These are phyloP conservation scores for Ophiocordyceps camponoti-leonardi DNA, from an alignment of 2,329 filamentous ascomycete genomes.

Conservation along the genomic window DNA sequence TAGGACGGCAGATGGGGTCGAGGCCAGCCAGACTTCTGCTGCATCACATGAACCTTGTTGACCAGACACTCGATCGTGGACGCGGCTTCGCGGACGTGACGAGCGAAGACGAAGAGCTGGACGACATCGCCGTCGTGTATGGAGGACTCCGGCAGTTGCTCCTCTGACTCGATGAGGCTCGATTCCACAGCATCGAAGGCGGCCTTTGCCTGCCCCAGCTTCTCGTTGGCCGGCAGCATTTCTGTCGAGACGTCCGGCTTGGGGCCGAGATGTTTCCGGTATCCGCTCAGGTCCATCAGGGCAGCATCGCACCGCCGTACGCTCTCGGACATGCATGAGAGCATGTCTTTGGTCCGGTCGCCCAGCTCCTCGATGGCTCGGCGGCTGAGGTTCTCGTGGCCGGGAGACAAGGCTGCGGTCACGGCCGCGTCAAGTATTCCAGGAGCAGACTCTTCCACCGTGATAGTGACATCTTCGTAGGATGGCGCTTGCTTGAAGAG, in stretches of 20 bases:
- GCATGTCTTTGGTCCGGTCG: conserved; percentile 26
- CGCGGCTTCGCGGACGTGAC: conserved; percentile 34
- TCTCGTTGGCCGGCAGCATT: conserved; percentile 18
- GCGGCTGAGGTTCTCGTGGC: conserved; percentile 5
- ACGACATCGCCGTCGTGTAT: conserved; percentile 31
- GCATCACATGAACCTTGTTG: conserved; percentile 29
- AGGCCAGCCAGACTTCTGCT: conserved; percentile 20
- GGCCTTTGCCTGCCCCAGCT: conserved; percentile 23
- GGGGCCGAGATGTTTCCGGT: conserved; percentile 29
- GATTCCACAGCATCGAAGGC: conserved; percentile 30
- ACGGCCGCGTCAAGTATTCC: neutral
- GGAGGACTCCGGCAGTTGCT: conserved; percentile 24
- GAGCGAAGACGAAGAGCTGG: conserved; percentile 35
- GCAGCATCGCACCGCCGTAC: conserved; percentile 31
- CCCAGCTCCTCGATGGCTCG: conserved; percentile 17
- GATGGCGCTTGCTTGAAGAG: conserved; percentile 20
- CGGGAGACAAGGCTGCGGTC: conserved; percentile 1
- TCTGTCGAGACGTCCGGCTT: conserved; percentile 22
- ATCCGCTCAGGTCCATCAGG: conserved; percentile 35
- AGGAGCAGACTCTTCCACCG: conserved; percentile 1
- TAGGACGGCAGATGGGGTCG: conserved; percentile 33
- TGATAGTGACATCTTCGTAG: conserved; percentile 4
- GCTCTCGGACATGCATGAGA: conserved; percentile 26
- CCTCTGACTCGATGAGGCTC: conserved; percentile 24
- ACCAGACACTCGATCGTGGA: conserved; percentile 27